Base-by-base conservation (phyloP, 192 early-diverging fungal genomes). In the Backusella mclennaniae region DNA sequence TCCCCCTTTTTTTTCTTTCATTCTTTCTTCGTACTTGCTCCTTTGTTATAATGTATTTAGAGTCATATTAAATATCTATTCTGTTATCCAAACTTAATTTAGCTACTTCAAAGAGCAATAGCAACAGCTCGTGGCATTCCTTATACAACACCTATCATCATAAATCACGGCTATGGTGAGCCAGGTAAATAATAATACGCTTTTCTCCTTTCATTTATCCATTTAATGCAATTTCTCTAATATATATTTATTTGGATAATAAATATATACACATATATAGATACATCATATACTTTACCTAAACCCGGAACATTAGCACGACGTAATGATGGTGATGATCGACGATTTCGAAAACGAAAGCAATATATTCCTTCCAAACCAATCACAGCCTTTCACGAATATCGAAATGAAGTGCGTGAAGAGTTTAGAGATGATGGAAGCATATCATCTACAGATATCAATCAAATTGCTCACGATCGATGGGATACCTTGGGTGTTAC, bases 31-130 rank as follows among this genome's bases (percentile, higher is more conserved):
- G 1, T 26, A 3, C 21, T 59, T 59, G 7, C 53, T 59, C 53
- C 53, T 26, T 23, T 59, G 17, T 59, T 3, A 12, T 26, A 26
- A 26, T 23, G 11, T 53, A 53, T 53, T 21, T 59, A 8, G 23
- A 59, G 56, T n/a, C 21, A 59, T 59, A 63, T 63, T 71, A 31
- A 39, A 42, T 29, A 42, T 29, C 14, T n/a, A 67, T 0, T 35
- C n/a, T 75, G 36, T 23, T 63, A 39, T 72, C 44, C 38, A 7
- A 35, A n/a, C 26, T 11, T 67, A 23, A 19, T 74, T 39, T 78
- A 84, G 83, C 69, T 81, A 63, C 59, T 84, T 12, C 84, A 84
- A 49, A 79, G 84, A 41, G 70, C 70, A 12, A 71, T 71, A 7
- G 70, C 70, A 46, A 71, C 70, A 31, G 14, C 70, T 49, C 39